Conservation (phyloP, 1,139 yeast species). For the Candida neerlandica region DNA sequence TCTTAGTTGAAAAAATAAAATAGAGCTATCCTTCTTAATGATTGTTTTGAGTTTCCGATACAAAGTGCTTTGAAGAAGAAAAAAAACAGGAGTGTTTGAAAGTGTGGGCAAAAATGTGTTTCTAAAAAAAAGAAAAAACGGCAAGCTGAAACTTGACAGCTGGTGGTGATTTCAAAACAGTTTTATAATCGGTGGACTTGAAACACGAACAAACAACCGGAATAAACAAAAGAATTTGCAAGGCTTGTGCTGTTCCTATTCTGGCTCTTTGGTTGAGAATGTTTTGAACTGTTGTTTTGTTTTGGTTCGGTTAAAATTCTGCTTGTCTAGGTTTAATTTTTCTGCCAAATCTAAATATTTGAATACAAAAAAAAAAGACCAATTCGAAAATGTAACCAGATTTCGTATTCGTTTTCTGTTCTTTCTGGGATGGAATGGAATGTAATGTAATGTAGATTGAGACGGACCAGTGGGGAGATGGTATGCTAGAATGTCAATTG, state of each 20-base stretch:
- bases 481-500: no score
- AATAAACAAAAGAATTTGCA: neutral
- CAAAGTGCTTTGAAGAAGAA: neutral
- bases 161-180: slow-evolving; percentile 3
- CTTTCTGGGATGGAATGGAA: no score
- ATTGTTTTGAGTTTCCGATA: neutral
- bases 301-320: no score
- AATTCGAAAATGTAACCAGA: no score
- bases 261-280: neutral
- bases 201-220: neutral
- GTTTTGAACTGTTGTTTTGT: neutral
- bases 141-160: neutral
- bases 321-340: neutral
- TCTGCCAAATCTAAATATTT: no score
- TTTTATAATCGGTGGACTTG: neutral
- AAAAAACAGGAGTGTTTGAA: slow-evolving; percentile 1
- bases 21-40: neutral
- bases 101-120: neutral
- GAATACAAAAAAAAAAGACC: no score
- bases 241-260: no score
- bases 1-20: neutral
- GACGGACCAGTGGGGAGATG: no score
- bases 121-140: slow-evolving; percentile 1
- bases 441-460: no score
- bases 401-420: no score